Percentiles rank a stretch among this genome's conserved stretches.
Conservation (phyloP, 108 stramenopile species). For the Nitzschia sp. region DNA sequence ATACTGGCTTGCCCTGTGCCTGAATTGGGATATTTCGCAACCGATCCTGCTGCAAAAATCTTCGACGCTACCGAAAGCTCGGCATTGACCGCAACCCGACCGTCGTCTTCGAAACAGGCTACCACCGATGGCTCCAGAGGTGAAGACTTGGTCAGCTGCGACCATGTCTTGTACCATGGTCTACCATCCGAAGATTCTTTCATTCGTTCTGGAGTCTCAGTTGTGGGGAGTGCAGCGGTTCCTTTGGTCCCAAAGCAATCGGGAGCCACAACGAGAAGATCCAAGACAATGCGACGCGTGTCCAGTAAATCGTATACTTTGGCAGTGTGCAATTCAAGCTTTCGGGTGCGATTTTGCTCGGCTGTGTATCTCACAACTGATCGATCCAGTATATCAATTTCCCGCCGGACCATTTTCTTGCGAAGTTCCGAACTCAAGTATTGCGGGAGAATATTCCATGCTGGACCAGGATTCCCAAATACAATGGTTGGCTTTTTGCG, state of each 20-base stretch:
- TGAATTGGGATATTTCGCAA: slow-evolving; percentile 74
- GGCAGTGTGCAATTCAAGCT: slow-evolving; percentile 71
- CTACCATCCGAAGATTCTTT: slow-evolving; percentile 39
- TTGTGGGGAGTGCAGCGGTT: slow-evolving; percentile 60
- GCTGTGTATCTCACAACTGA: slow-evolving; percentile 75
- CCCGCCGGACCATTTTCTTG: slow-evolving; percentile 55
- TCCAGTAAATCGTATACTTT: slow-evolving; percentile 82
- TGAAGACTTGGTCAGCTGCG: slow-evolving; percentile 34
- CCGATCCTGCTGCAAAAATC: slow-evolving; percentile 81
- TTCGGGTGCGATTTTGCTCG: slow-evolving; percentile 11
- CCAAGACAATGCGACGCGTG: slow-evolving; percentile 40
- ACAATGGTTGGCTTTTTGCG: slow-evolving; percentile 51
- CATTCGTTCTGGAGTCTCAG: slow-evolving; percentile 33
- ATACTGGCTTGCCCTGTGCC: slow-evolving; percentile 68
- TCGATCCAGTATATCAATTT: slow-evolving; percentile 73
- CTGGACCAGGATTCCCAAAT: slow-evolving; percentile 62
- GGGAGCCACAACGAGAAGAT: slow-evolving; percentile 74
- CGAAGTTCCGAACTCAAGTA: slow-evolving; percentile 73
- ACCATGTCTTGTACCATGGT: slow-evolving; percentile 65
- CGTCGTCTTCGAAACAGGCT: slow-evolving; percentile 80
- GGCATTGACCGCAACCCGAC: slow-evolving; percentile 59
- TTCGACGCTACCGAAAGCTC: slow-evolving; percentile 72
- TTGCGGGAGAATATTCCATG: slow-evolving; percentile 58
- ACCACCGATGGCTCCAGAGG: slow-evolving; percentile 53
- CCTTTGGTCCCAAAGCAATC: slow-evolving; percentile 66